Conservation (phyloP, 192 early-diverging fungal genomes). For the Gigaspora rosea region DNA sequence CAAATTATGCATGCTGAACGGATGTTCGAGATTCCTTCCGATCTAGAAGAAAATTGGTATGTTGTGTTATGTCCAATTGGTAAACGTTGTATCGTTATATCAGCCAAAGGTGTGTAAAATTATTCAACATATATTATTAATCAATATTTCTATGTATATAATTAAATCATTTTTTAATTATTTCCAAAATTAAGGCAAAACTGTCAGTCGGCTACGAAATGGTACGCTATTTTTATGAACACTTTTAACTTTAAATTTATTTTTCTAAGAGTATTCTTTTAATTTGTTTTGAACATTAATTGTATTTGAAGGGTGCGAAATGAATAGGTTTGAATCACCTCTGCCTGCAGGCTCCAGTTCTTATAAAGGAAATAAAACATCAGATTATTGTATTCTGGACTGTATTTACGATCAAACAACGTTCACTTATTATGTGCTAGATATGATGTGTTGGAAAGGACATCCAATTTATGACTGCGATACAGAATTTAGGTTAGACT, state of each 20-base stretch:
- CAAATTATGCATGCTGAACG: constrained; percentile 61
- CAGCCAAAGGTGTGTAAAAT: constrained; percentile 46
- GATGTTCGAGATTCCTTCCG: constrained; percentile 50
- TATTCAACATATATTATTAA: constrained; percentile 32
- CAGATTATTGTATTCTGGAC: constrained; percentile 62
- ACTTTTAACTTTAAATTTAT: neutral
- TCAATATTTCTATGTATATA: neutral
- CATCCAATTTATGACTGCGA: constrained; percentile 65
- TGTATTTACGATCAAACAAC: constrained; percentile 55
- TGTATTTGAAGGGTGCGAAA: constrained; percentile 33
- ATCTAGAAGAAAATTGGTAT: constrained; percentile 53
- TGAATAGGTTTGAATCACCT: constrained; percentile 52
- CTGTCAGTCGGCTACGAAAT: constrained; percentile 38
- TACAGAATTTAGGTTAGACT: constrained; percentile 53
- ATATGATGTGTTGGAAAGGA: constrained; percentile 64
- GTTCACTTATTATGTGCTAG: constrained; percentile 57
- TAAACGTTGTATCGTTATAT: constrained; percentile 57
- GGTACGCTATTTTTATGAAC: constrained; percentile 22
- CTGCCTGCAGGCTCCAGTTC: constrained; percentile 53
- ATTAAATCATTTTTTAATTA: neutral
- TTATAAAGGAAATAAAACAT: constrained; percentile 50
- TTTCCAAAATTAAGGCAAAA: constrained; percentile 34
- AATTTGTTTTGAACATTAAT: neutral
- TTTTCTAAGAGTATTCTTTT: neutral
- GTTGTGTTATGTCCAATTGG: constrained; percentile 57